Evolutionary conservation across 371 early-diverging fungal species (phyloP).

Genomic region (Mortierella sp.): DNA sequence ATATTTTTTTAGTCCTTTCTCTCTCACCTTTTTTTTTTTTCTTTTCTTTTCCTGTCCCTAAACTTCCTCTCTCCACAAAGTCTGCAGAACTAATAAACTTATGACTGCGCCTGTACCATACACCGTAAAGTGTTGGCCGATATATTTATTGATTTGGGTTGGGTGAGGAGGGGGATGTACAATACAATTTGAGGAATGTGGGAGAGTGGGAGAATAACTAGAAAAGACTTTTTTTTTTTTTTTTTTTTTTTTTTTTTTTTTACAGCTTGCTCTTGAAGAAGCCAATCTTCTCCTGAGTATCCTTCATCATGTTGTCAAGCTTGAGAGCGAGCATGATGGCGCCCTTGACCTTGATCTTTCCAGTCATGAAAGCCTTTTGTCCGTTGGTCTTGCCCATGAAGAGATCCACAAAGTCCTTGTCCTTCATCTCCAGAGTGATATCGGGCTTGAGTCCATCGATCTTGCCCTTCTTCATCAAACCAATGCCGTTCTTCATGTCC

Average conservation of each 20-base stretch:
- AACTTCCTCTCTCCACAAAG: not conserved
- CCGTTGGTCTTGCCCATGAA: constrained; percentile 85
- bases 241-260: not conserved
- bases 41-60: not conserved
- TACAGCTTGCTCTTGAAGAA: constrained; percentile 4
- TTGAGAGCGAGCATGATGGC: constrained; percentile 81
- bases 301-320: constrained; percentile 58
- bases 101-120: not conserved
- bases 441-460: constrained; percentile 71
- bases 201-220: not conserved
- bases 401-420: constrained; percentile 88
- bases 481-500: constrained; percentile 77
- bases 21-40: not conserved
- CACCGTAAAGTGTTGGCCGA: not conserved
- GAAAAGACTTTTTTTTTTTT: not conserved
- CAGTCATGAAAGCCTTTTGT: constrained; percentile 85
- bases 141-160: not conserved
- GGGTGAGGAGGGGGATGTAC: not conserved
- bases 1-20: not conserved
- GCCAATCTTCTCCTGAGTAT: constrained; percentile 1
- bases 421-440: constrained; percentile 69
- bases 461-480: constrained; percentile 70
- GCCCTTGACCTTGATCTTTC: constrained; percentile 90
- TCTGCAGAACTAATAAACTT: not conserved
- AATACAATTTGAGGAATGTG: not conserved